Evolutionary conservation across 1,139 yeast genomes (phyloP).

Genomic region (Saccharomyces hybrid): DNA sequence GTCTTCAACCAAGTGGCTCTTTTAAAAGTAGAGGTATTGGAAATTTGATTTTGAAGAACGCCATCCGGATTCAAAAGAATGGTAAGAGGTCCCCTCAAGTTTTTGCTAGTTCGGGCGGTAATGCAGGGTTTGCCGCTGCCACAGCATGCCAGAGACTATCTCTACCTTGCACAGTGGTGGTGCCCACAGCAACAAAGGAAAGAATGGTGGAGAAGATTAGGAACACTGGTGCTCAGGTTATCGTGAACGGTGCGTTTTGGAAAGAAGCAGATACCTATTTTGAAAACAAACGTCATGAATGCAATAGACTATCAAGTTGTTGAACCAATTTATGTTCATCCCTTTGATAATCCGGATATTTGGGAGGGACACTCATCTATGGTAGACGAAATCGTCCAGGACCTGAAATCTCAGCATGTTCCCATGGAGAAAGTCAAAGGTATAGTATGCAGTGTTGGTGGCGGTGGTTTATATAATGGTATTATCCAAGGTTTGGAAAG

Average conservation of each 20-base stretch:
- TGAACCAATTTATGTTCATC: conserved; percentile 56
- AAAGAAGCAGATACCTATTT: conserved; percentile 55
- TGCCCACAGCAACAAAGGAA: conserved; percentile 44
- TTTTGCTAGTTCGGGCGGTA: conserved; percentile 66
- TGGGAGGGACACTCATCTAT: conserved; percentile 66
- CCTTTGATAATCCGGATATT: conserved; percentile 53
- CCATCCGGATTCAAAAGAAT: conserved; percentile 18
- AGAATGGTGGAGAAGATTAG: conserved; percentile 37
- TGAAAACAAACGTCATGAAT: conserved; percentile 37
- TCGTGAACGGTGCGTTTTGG: conserved; percentile 51
- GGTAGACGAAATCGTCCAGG: conserved; percentile 48
- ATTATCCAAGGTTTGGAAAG: conserved; percentile 47
- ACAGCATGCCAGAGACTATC: conserved; percentile 43
- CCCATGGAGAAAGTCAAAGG: conserved; percentile 41
- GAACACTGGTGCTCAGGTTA: conserved; percentile 46
- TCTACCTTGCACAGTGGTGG: conserved; percentile 55
- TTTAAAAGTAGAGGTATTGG: conserved; percentile 67
- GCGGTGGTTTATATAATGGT: conserved; percentile 68
- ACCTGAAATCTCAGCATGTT: conserved; percentile 30
- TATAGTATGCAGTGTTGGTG: conserved; percentile 62
- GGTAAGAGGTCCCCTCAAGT: conserved; percentile 37
- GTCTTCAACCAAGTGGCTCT: conserved; percentile 64
- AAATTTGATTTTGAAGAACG: conserved; percentile 35
- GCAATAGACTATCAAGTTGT: conserved; percentile 26
- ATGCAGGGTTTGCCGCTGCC: conserved; percentile 74